A percentile compares a stretch with the other conserved stretches of the same genome.
Evolutionary conservation across 768 basidiomycete genomes (phyloP).

Genomic region (Lentinus tigrinus): DNA sequence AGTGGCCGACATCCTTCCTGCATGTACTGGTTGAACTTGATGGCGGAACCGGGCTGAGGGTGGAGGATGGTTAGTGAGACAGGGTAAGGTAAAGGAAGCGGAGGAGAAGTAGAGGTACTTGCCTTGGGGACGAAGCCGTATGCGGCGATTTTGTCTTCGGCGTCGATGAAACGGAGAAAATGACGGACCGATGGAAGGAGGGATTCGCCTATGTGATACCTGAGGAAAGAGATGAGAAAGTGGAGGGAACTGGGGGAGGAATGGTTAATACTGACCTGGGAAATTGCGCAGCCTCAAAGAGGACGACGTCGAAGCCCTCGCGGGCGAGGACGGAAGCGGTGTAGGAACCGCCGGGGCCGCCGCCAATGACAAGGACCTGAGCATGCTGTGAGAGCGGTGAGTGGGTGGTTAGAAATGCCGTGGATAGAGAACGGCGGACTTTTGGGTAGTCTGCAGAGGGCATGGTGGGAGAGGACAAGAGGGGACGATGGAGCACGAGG

Average conservation of each 20-base stretch:
- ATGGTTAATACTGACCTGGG: slow-evolving; percentile 40
- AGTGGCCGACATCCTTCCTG: slow-evolving; percentile 53
- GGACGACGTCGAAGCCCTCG: slow-evolving; percentile 57
- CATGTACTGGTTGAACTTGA: slow-evolving; percentile 57
- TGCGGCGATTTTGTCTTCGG: slow-evolving; percentile 41
- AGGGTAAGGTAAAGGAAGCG: neutral
- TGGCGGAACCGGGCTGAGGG: slow-evolving; percentile 54
- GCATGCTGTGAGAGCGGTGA: slow-evolving; percentile 19
- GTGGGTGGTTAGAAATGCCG: neutral
- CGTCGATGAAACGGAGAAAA: slow-evolving; percentile 51
- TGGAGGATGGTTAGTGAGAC: neutral
- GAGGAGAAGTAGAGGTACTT: neutral
- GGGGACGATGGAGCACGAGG: neutral
- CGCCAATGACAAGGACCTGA: slow-evolving; percentile 52
- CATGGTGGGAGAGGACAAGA: neutral
- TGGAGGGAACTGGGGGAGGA: neutral
- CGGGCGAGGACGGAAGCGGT: slow-evolving; percentile 52
- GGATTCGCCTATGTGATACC: slow-evolving; percentile 51
- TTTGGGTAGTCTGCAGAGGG: slow-evolving; percentile 11
- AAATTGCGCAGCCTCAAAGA: slow-evolving; percentile 55
- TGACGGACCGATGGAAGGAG: slow-evolving; percentile 50
- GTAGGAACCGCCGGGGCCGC: slow-evolving; percentile 59
- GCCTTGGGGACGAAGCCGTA: slow-evolving; percentile 53
- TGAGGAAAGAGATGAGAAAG: slow-evolving; percentile 8
- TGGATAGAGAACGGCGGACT: neutral